Evolutionary conservation across 2,329 filamentous ascomycete species (phyloP), one percentile per base, ranked within the genome.

Genomic region (Diaporthe sp.): DNA sequence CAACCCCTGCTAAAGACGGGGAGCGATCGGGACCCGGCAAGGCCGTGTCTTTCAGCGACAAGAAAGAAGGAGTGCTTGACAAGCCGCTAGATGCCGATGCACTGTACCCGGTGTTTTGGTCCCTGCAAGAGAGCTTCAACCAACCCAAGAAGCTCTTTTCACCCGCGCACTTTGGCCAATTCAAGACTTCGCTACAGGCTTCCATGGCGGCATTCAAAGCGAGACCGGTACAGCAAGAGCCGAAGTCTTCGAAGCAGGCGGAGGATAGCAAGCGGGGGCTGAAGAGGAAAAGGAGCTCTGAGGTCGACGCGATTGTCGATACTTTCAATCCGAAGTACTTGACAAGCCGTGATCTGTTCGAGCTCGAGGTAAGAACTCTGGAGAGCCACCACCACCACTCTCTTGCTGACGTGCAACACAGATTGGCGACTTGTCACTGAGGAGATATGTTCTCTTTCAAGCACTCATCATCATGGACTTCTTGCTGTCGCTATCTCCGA

Each of bases 301-400:
- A 91, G 71, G 90, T 91, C 10, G 88, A 90, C 68, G 90, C 91
- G 73, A 92, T 93, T 76, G 86, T 92, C 70, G 89, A 92, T 34
- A 93, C 92, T 81, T 98, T 98, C 85, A 99, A 99, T 80, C 96
- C 97, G 1, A 99, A 98, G 82, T 99, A 99, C 82, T 90, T 99
- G 25, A 99, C 97, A n/a, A 98, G 96, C 83, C 91, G 94, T 78
- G 97, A 99, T 82, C 88, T 99, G 1, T 99, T 99, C 84, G 95
- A 97, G 80, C 90, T 99, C 61, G 97, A 99, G 90, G 94, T 95
- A 88, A 76, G 86, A 39, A 12, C 17, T 39, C 15, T 28, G 22
- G 5, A 17, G 15, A 34, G n/a, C 15, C 46, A n/a, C 25, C 44
- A 7, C 44, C 75, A 25, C 65, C 72, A 31, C 72, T 12, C 15